Conservation (phyloP, 2,329 filamentous ascomycete genomes). For the Penicillium psychrosexuale region DNA sequence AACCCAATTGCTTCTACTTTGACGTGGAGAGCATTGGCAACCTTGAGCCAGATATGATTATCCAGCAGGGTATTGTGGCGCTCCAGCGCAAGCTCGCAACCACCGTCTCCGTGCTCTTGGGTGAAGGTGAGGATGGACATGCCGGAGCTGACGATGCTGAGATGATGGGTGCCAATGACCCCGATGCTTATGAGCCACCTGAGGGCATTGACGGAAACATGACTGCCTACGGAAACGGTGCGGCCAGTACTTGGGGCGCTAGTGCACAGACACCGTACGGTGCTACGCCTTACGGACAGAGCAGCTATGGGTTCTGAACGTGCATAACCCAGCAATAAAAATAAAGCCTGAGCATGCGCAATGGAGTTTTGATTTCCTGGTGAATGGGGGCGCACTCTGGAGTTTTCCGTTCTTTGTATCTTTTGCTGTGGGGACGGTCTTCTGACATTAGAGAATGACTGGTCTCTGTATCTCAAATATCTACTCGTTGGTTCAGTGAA, state of each 20-base stretch:
- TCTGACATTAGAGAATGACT: background rate
- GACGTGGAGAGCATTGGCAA: constrained; percentile 87
- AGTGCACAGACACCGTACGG: constrained; percentile 58
- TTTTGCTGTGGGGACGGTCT: constrained; percentile 3
- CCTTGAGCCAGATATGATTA: constrained; percentile 83
- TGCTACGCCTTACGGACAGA: constrained; percentile 60
- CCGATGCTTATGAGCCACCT: constrained; percentile 48
- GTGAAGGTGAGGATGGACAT: constrained; percentile 53
- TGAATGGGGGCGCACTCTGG: constrained; percentile 9
- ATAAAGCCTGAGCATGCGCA: constrained; percentile 21
- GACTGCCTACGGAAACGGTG: constrained; percentile 46
- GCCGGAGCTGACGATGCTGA: constrained; percentile 48
- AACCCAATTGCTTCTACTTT: constrained; percentile 83
- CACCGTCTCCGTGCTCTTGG: constrained; percentile 65
- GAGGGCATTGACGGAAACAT: constrained; percentile 44
- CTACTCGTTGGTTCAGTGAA: background rate
- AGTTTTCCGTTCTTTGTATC: constrained; percentile 10
- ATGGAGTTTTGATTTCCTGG: constrained; percentile 22
- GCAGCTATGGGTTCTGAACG: constrained; percentile 33
- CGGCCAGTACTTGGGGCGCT: constrained; percentile 64
- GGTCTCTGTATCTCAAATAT: background rate
- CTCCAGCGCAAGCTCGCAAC: constrained; percentile 86
- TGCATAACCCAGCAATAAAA: constrained; percentile 4
- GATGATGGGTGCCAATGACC: constrained; percentile 50
- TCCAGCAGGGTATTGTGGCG: constrained; percentile 82